phyloP scores from a whole-genome alignment of 805 yeast species.

The Metschnikowia bowlesiae region DNA sequence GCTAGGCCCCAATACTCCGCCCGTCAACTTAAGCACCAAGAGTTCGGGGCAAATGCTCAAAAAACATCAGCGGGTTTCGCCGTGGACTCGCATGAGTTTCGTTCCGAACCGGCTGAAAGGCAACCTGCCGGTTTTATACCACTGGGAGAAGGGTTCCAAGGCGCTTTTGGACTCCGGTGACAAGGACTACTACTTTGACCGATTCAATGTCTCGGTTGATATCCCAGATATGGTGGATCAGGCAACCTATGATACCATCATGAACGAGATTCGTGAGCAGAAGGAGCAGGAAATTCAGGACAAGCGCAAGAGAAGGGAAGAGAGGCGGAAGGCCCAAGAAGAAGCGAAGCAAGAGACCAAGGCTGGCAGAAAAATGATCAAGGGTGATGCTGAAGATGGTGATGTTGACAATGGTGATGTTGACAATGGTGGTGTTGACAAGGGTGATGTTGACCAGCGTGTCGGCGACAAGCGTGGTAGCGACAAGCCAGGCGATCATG shows the following conservation, averaged over 20 bases:
- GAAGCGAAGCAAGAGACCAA: conserved; percentile 2
- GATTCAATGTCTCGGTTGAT: conserved; percentile 63
- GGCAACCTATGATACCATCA: conserved; percentile 50
- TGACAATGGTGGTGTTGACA: neutral
- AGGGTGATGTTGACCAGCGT: neutral
- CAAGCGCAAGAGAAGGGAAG: conserved; percentile 5
- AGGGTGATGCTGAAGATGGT: neutral
- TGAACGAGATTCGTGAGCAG: conserved; percentile 37
- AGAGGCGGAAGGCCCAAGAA: conserved; percentile 1
- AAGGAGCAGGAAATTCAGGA: conserved; percentile 12
- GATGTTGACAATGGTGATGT: neutral
- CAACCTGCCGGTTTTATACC: conserved; percentile 47
- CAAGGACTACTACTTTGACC: conserved; percentile 63
- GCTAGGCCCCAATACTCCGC: conserved; percentile 89
- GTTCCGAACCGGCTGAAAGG: conserved; percentile 46
- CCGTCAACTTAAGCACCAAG: conserved; percentile 40
- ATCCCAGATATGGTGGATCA: conserved; percentile 65
- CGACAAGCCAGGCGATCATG: too few species aligned
- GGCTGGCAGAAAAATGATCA: conserved; percentile 4
- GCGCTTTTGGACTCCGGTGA: conserved; percentile 35
- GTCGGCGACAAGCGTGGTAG: too few species aligned
- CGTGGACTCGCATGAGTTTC: conserved; percentile 76
- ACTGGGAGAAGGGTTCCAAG: conserved; percentile 82
- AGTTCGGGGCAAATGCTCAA: conserved; percentile 51
- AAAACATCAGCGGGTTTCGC: conserved; percentile 63